Percentiles rank a stretch among this genome's conserved stretches.
phyloP scores from a whole-genome alignment of 2,329 filamentous ascomycete genomes.

The Gliomastix tumulicola region DNA sequence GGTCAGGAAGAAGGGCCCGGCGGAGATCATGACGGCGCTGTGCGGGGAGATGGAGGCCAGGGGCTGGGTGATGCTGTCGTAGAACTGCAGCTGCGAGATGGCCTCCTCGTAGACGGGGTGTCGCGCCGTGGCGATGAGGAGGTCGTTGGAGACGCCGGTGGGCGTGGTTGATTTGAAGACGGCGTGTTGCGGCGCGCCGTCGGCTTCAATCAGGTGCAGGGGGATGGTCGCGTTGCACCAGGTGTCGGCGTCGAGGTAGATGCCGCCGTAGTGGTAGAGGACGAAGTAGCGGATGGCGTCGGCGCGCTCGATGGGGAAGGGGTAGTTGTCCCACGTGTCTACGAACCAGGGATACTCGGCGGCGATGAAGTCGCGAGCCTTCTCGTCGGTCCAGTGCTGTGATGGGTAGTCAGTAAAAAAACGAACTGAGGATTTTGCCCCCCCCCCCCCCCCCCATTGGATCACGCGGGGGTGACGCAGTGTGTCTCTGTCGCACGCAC shows the following conservation, averaged over 20 bases:
- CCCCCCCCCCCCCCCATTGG: not conserved
- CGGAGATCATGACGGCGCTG: slow-evolving; percentile 74
- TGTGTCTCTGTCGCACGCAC: slow-evolving; percentile 15
- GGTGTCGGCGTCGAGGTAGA: slow-evolving; percentile 57
- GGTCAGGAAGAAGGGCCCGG: slow-evolving; percentile 69
- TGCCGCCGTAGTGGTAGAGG: slow-evolving; percentile 63
- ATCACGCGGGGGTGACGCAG: not conserved
- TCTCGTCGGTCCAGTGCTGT: slow-evolving; percentile 66
- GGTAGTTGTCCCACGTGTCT: slow-evolving; percentile 62
- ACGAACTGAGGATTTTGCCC: not conserved
- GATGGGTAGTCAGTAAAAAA: too few species aligned
- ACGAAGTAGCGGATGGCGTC: slow-evolving; percentile 71
- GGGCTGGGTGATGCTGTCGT: slow-evolving; percentile 51
- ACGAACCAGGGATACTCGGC: slow-evolving; percentile 67
- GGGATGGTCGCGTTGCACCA: slow-evolving; percentile 19
- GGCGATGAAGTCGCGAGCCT: slow-evolving; percentile 59
- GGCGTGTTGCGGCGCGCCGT: slow-evolving; percentile 11
- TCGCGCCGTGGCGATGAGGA: slow-evolving; percentile 65
- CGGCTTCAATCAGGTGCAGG: slow-evolving; percentile 16
- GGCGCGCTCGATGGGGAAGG: slow-evolving; percentile 64
- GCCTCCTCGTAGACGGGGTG: slow-evolving; percentile 70
- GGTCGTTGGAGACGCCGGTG: slow-evolving; percentile 76
- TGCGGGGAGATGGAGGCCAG: slow-evolving; percentile 60
- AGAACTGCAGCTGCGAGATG: slow-evolving; percentile 54
- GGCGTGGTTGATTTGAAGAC: slow-evolving; percentile 49